A percentile compares a stretch with the other conserved stretches of the same genome.
phyloP scores from a whole-genome alignment of 192 early-diverging fungal genomes.

The Blastocladiella britannica region DNA sequence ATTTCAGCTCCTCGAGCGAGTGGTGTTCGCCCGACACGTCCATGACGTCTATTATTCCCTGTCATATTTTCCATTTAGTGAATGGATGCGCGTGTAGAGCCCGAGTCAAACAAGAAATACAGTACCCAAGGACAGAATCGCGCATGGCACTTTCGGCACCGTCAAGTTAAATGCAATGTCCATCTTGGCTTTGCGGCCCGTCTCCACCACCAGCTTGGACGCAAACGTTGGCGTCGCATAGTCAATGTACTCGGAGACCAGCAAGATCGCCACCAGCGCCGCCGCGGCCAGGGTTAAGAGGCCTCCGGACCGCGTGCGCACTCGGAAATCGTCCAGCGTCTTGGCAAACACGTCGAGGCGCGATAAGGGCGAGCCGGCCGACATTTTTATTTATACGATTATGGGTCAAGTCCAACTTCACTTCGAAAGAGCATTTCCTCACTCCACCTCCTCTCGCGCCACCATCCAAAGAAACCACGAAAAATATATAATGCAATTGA shows the following conservation, averaged over 20 bases:
- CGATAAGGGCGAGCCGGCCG: slow-evolving; percentile 28
- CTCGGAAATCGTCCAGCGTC: slow-evolving; percentile 82
- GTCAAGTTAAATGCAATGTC: slow-evolving; percentile 74
- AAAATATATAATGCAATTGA: too few species aligned
- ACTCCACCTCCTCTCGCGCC: too few species aligned
- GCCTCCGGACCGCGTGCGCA: slow-evolving; percentile 60
- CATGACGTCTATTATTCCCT: slow-evolving; percentile 62
- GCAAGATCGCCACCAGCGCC: slow-evolving; percentile 48
- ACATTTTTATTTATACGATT: too few species aligned
- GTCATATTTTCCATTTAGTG: too few species aligned
- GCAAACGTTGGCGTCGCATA: slow-evolving; percentile 45
- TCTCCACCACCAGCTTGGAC: slow-evolving; percentile 47
- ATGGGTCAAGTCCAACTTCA: too few species aligned
- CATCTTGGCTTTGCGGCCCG: slow-evolving; percentile 68
- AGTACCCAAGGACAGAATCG: slow-evolving; percentile 23
- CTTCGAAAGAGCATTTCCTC: too few species aligned
- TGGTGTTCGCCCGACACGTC: slow-evolving; percentile 80
- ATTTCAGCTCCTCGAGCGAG: slow-evolving; percentile 42
- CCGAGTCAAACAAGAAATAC: not conserved
- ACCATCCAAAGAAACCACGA: too few species aligned
- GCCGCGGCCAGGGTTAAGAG: slow-evolving; percentile 55
- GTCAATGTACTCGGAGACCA: slow-evolving; percentile 62
- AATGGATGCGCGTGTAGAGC: too few species aligned
- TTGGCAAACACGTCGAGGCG: slow-evolving; percentile 83
- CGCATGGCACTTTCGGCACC: slow-evolving; percentile 79